Base-by-base conservation (phyloP, 306 rosid genomes). In the Rosa multiflora region DNA sequence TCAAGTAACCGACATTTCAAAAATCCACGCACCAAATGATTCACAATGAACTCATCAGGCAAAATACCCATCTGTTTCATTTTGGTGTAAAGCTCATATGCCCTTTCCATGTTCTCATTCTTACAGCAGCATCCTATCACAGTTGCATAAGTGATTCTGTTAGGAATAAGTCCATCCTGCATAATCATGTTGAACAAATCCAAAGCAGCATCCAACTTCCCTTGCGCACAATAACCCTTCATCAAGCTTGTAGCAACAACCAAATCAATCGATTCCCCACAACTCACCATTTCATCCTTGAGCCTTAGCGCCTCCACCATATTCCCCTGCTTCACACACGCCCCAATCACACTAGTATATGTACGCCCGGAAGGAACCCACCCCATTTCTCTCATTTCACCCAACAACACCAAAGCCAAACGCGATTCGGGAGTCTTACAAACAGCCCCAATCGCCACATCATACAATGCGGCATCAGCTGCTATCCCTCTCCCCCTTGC, bases 271-370 rank as follows among this genome's bases (percentile, higher is more conserved):
- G 86, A 83, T n/a, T 75, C 48, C 66, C 96, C 87, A 26, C 84
- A 82, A 58, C 77, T 76, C 47, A 85, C 73, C 98, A 94, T 94
- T 79, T 90, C 94, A 83, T 91, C 94, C 85, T 79, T 94, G 39
- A 90, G 71, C 82, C 84, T 80, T 80, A 85, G 35, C 23, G 93
- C 98, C 67, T 83, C 89, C 13, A 23, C 70, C 86, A 94, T 6
- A 83, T 90, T 87, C 61, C 94, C 82, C 82, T 84, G 82, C 89
- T 89, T 91, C 66, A 85, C 94, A 83, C 90, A 90, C 73, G 90
- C 86, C 80, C 78, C 40, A 40, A 91, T 81, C 21, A 88, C 90
- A 83, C 79, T 9, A 2, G 81, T 85, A 84, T 85, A 89, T 0
- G 88, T 84, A 44, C 76, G 85, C 81, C 82, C 85, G 0, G 91